Conservation (phyloP, 441 rosid genomes). For the Gossypium gossypioides region DNA sequence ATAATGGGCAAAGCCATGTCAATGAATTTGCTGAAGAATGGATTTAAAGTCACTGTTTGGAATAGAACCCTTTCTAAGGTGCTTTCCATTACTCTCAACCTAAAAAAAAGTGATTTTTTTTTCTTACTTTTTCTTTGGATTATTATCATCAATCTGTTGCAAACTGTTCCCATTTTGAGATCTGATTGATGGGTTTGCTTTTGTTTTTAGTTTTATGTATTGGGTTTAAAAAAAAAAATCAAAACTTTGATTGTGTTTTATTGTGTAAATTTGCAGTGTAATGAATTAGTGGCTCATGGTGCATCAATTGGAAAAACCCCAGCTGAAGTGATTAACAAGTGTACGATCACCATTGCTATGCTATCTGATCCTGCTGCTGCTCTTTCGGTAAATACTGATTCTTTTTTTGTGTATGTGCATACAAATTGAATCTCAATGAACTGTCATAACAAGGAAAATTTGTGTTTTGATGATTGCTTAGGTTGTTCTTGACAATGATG, state of each 20-base stretch:
- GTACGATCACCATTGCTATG: conserved; percentile 77
- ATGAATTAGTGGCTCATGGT: conserved; percentile 73
- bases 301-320: conserved; percentile 74
- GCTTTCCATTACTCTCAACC: not conserved
- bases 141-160: not conserved
- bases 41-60: conserved; percentile 92
- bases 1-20: conserved; percentile 98
- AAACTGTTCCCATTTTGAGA: not conserved
- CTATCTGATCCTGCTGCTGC: conserved; percentile 86
- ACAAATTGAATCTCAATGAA: not conserved
- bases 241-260: not conserved
- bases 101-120: too few relatives aligned
- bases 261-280: conserved; percentile 39
- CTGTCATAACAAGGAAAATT: not conserved
- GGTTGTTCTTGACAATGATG: conserved; percentile 83
- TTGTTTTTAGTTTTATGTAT: not conserved
- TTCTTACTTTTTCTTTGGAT: not conserved
- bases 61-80: conserved; percentile 92
- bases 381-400: conserved; percentile 44
- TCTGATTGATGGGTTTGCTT: not conserved
- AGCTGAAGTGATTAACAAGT: conserved; percentile 72
- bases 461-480: conserved; percentile 21
- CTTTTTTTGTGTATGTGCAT: not conserved
- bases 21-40: conserved; percentile 61
- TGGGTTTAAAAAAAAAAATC: not conserved